These are phyloP conservation scores for Proliferodiscus dingleyae DNA, from an alignment of 2,329 filamentous ascomycete species.

Conservation along the genomic window DNA sequence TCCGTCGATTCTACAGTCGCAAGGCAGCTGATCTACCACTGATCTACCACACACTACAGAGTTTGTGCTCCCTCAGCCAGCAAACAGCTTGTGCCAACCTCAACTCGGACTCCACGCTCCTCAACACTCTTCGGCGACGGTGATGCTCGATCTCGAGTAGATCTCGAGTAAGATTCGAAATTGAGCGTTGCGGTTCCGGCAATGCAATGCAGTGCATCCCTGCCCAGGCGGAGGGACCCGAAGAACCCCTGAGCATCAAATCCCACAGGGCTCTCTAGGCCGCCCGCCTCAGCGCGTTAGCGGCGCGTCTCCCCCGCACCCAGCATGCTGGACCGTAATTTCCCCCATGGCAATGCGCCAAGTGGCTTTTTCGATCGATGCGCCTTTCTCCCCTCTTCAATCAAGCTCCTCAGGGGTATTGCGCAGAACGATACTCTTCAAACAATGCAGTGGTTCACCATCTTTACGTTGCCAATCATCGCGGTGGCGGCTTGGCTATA, in stretches of 20 bases:
- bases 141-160: too few species aligned
- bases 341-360: slow-evolving; percentile 1
- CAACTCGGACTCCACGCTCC: too few species aligned
- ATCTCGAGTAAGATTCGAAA: too few species aligned
- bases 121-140: too few species aligned
- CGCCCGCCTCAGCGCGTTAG: too few species aligned
- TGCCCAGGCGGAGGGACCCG: too few species aligned
- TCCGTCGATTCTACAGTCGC: not conserved
- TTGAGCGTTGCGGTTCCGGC: not conserved
- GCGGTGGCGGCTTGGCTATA: slow-evolving; percentile 35
- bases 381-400: not conserved
- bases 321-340: slow-evolving; percentile 2
- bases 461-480: slow-evolving; percentile 34
- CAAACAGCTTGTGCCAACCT: too few species aligned
- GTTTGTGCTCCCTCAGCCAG: too few species aligned
- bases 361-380: slow-evolving; percentile 8
- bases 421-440: not conserved
- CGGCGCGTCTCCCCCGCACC: too few species aligned
- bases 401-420: not conserved
- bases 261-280: too few species aligned
- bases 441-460: slow-evolving; percentile 26
- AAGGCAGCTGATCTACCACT: not conserved
- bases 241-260: too few species aligned
- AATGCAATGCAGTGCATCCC: slow-evolving; percentile 8
- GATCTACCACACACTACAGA: too few species aligned